Percentiles rank a stretch among this genome's conserved stretches.
Evolutionary conservation across 108 stramenopile species (phyloP).

Genomic region (Skeletonema potamos): DNA sequence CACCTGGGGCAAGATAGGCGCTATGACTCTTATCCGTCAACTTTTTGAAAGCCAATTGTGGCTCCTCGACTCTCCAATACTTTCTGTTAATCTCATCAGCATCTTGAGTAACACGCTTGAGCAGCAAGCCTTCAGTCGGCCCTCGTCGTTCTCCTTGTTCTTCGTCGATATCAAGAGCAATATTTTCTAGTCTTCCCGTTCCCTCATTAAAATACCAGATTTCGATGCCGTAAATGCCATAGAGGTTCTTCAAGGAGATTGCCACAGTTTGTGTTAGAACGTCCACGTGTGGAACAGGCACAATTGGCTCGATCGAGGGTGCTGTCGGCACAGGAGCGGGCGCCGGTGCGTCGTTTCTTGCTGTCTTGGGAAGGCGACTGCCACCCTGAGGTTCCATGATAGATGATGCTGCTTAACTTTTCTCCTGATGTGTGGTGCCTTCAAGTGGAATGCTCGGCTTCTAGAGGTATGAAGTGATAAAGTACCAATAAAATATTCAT

Average conservation of each 20-base stretch:
- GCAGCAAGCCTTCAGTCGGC: not conserved
- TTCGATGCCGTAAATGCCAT: constrained; percentile 18
- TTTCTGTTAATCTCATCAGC: not conserved
- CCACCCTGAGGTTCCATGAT: no score
- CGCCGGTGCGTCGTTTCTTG: not conserved
- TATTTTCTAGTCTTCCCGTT: constrained; percentile 10
- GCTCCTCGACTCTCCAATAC: not conserved
- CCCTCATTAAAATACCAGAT: constrained; percentile 13
- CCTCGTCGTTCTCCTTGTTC: not conserved
- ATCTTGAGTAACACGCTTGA: not conserved
- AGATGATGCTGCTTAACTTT: no score
- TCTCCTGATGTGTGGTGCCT: no score
- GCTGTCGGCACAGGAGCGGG: not conserved
- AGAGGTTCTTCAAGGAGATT: constrained; percentile 6
- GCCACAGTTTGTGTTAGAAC: constrained; percentile 15
- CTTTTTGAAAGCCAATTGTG: not conserved
- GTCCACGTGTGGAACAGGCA: not conserved
- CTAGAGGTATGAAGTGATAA: no score
- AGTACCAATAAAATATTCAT: no score
- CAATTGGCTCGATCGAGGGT: not conserved
- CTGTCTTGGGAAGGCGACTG: not conserved
- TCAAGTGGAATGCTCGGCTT: no score
- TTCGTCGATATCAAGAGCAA: constrained; percentile 9
- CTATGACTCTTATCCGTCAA: constrained; percentile 11
- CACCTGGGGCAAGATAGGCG: no score